phyloP scores from a whole-genome alignment of 164 flowering plant genomes.

The Aristolochia contorta region DNA sequence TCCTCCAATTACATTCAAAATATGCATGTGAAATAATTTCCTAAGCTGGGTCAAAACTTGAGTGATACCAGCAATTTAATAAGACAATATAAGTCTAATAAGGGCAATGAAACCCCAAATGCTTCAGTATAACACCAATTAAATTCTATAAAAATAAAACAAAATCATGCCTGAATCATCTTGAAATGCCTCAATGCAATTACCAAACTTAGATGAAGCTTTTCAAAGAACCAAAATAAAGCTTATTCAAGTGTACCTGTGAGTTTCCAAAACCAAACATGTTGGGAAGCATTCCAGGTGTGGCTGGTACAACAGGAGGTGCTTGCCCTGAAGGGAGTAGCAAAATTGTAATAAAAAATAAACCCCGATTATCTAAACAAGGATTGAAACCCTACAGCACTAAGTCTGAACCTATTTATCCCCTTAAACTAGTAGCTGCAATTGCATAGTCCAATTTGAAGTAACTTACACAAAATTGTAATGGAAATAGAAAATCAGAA shows the following conservation, averaged over 20 bases:
- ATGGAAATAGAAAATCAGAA: constrained; percentile 23
- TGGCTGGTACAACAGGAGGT: constrained; percentile 30
- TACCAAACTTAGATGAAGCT: not conserved
- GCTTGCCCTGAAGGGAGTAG: constrained; percentile 37
- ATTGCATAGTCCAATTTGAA: constrained; percentile 13
- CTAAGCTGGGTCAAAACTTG: too few species aligned
- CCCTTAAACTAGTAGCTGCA: not conserved
- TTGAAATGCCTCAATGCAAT: not conserved
- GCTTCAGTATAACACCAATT: too few species aligned
- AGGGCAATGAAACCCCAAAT: too few species aligned
- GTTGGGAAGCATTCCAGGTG: constrained; percentile 45
- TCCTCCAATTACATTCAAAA: not conserved
- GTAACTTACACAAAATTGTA: constrained; percentile 18
- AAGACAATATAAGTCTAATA: too few species aligned
- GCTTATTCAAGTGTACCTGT: constrained; percentile 25
- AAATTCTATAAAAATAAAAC: too few species aligned
- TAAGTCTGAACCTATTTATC: not conserved
- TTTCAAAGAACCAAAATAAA: not conserved
- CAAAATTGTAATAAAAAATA: constrained; percentile 1
- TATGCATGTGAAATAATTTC: too few species aligned
- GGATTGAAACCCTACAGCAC: constrained; percentile 3
- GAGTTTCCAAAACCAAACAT: constrained; percentile 43
- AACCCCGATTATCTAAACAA: constrained; percentile 7
- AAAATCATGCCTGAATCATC: too few species aligned
- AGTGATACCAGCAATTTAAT: too few species aligned